Percentiles rank a stretch among this genome's conserved stretches.
These are phyloP conservation scores for Phoenix roebelenii DNA, from an alignment of 176 grass and related monocot species.

Conservation along the genomic window DNA sequence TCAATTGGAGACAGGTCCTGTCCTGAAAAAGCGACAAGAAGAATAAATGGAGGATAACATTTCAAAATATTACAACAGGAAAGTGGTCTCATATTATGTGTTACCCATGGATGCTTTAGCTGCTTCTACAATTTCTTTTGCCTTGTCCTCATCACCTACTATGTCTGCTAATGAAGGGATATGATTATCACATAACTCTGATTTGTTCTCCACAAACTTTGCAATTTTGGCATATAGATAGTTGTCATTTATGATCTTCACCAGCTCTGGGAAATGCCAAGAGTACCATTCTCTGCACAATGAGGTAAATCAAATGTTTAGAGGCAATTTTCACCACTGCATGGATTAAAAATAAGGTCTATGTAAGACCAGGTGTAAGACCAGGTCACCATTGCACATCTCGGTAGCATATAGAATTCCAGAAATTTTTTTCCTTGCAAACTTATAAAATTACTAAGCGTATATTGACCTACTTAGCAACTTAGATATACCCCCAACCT, in stretches of 20 bases:
- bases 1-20: slow-evolving; percentile 85
- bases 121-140: slow-evolving; percentile 88
- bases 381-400: no score
- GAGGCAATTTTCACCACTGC: no score
- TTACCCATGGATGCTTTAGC: slow-evolving; percentile 94
- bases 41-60: background rate
- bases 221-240: slow-evolving; percentile 82
- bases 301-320: no score
- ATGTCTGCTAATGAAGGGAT: slow-evolving; percentile 48
- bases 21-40: slow-evolving; percentile 39
- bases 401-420: no score
- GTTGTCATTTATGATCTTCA: slow-evolving; percentile 89
- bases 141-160: slow-evolving; percentile 76
- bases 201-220: slow-evolving; percentile 56
- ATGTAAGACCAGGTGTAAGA: no score
- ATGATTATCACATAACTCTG: slow-evolving; percentile 56
- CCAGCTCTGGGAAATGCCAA: slow-evolving; percentile 81
- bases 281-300: slow-evolving; percentile 71
- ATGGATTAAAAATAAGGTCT: no score
- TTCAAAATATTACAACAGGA: background rate
- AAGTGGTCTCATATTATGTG: background rate
- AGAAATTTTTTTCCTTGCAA: no score
- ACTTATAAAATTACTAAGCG: no score
- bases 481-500: no score
- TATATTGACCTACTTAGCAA: no score